Evolutionary conservation across 164 flowering plant genomes (phyloP), one percentile per base, ranked within the genome.

Genomic region (Kingdonia uniflora): DNA sequence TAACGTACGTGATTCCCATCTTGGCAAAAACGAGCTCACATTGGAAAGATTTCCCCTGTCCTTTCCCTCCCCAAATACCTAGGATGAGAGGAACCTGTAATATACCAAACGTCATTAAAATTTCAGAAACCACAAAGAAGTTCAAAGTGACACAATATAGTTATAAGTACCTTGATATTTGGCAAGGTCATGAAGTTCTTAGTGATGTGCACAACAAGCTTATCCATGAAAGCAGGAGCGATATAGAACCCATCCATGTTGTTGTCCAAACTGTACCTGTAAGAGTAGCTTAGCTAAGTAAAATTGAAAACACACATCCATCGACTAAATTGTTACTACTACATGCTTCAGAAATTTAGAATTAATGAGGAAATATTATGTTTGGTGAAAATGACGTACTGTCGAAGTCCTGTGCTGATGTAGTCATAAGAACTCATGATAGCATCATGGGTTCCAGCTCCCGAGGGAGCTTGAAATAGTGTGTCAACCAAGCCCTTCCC

Each of bases 191-290:
- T 23, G 71, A 65, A 78, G 65, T 75, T 75, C 68, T 78, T 78
- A 57, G 76, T 52, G 51, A 75, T 67, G 71, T 78, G 80, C 64
- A 78, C 78, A 43, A 75, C 75, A 11, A 78, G 59, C 64, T 78
- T 78, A 68, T 75, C 83, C 83, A 78, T 75, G 72, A 78, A 75
- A 25, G 83, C 76, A 10, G 80, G 80, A 52, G 83, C 80, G 25
- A 78, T 75, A 68, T 78, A 78, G 48, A 67, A 68, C 0, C 80
- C 80, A 49, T 65, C 75, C 76, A 71, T 42, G 13, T 12, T 73
- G 65, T 78, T 78, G 65, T 78, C 83, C 40, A 75, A 47, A 19
- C 48, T 47, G 62, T 68, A 74, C 55, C 82, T 74, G 51, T 41
- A 57, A 12, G 41, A 59, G 2, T 1, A 19, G 1, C 44, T 11